Base-by-base conservation (phyloP, 2,329 filamentous ascomycete genomes). In the Cytospora leucostoma region DNA sequence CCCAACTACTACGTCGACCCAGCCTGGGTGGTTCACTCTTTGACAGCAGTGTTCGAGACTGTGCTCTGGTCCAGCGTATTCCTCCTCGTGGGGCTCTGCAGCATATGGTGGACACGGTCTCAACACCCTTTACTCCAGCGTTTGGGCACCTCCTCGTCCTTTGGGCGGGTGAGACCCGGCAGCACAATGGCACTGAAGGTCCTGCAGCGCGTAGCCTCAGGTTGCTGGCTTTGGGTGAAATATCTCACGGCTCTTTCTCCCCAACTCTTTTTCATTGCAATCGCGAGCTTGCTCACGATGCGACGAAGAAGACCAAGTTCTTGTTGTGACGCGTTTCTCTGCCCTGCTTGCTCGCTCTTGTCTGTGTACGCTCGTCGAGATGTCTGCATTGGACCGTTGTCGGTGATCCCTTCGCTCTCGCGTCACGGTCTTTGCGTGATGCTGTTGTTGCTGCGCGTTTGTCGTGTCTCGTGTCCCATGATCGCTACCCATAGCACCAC, bases 241-340 rank as follows among this genome's bases (percentile, higher is more conserved):
- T 55, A 37, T 55, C 37, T 55, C 12, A 7, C 21, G n/a, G n/a
- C 19, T 55, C 27, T 19, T 37, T 40, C n/a, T 33, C 50, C 50
- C 44, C 44, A 47, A 47, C 44, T 33, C 37, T 55, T 55, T 55
- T 55, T 40, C 53, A 55, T 55, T 35, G 34, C 53, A 19, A 27
- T 38, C 19, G 53, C 38, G 33, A 17, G 53, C 53, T 55, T 55
- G 53, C 53, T 17, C 21, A n/a, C 53, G 34, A 21, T 38, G 53
- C 15, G 53, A 38, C n/a, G 53, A 55, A 55, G 53, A 55, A 55
- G 37, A 21, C 21, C 27, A 15, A 12, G 19, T 38, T 35, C 17
- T 52, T 52, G 27, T 52, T 34, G 32, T 52, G 19, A 52, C 11
- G 2, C 19, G 33, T 37, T 27, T 8, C 19, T 5, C 5, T 35